phyloP scores from a whole-genome alignment of 352 stramenopile genomes.

The Paralagenidium karlingii region DNA sequence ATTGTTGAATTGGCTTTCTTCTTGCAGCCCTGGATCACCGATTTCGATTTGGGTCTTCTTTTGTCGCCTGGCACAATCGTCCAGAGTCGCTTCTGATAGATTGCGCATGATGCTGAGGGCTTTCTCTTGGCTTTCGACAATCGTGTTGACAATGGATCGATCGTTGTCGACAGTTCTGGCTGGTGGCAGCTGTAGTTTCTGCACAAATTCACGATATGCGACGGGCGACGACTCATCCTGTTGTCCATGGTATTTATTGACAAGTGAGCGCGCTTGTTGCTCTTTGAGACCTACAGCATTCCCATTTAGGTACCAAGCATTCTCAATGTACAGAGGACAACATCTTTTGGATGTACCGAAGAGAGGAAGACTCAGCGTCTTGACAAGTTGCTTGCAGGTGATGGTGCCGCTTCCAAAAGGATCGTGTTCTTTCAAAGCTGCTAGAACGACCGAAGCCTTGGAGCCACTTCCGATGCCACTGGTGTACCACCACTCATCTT shows the following conservation, averaged over 20 bases:
- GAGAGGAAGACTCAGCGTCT: conserved; percentile 15
- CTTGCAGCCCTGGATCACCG: conserved; percentile 1
- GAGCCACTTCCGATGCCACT: conserved; percentile 34
- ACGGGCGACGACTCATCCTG: conserved; percentile 12
- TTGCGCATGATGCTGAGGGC: conserved; percentile 7
- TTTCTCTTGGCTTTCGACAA: conserved; percentile 28
- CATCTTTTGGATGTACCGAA: conserved; percentile 11
- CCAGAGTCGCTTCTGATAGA: background rate
- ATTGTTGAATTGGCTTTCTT: background rate
- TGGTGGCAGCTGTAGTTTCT: conserved; percentile 17
- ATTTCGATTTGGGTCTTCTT: background rate
- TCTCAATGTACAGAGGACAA: background rate
- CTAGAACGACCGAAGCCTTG: conserved; percentile 26
- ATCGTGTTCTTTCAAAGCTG: conserved; percentile 26
- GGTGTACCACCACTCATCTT: conserved; percentile 38
- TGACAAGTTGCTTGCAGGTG: conserved; percentile 12
- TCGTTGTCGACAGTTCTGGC: conserved; percentile 3
- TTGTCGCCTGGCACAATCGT: background rate
- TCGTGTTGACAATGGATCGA: conserved; percentile 13
- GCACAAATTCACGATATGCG: conserved; percentile 29
- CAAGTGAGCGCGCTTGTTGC: conserved; percentile 12
- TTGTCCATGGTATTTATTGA: conserved; percentile 15
- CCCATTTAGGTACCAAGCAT: background rate
- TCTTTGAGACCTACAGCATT: conserved; percentile 20
- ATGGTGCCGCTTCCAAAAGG: conserved; percentile 18